Evolutionary conservation across 139 green algal genomes (phyloP), one percentile per base, ranked within the genome.

Genomic region (Micromonas pusilla): DNA sequence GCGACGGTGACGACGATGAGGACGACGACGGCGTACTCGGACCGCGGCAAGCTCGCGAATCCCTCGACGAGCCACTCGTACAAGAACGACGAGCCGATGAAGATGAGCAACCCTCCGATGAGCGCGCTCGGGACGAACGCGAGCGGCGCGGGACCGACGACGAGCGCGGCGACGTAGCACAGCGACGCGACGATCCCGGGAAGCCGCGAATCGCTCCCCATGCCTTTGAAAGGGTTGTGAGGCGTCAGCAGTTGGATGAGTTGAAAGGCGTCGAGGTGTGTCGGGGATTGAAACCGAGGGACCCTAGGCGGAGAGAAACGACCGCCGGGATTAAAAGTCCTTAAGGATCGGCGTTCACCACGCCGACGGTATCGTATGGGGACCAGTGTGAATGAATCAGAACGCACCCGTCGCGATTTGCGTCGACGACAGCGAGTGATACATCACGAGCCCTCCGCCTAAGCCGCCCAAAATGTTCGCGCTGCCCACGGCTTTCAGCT

Each of bases 21-120:
- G 20, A 77, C n/a, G 32, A 77, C 70, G 4, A 77, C 70, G 16
- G 39, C 70, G 37, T 77, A 77, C 25, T 77, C 70, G 45, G 13
- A 16, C 16, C 70, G 34, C 4, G 70, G 45, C 70, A 77, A 13
- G 70, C n/a, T 31, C 6, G 13, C 19, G 21, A 16, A 65, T 6
- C 70, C 70, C 38, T 64, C 23, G 13, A 77, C 23, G 26, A 65
- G 5, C 70, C 70, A 77, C 38, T 77, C 70, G 70, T 64, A 77
- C 25, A 77, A 25, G 37, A 77, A 77, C 19, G 70, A 33, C 6
- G 68, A 38, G 25, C 26, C 39, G 26, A 77, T n/a, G 37, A 65
- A 77, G 13, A 77, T 13, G 6, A 77, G 30, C 34, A 77, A 9
- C 36, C 70, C 70, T 9, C 70, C 70, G 37, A 65, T 23, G 20